Base-by-base conservation (phyloP, 495 filamentous ascomycete genomes). In the Aspergillus indologenus region DNA sequence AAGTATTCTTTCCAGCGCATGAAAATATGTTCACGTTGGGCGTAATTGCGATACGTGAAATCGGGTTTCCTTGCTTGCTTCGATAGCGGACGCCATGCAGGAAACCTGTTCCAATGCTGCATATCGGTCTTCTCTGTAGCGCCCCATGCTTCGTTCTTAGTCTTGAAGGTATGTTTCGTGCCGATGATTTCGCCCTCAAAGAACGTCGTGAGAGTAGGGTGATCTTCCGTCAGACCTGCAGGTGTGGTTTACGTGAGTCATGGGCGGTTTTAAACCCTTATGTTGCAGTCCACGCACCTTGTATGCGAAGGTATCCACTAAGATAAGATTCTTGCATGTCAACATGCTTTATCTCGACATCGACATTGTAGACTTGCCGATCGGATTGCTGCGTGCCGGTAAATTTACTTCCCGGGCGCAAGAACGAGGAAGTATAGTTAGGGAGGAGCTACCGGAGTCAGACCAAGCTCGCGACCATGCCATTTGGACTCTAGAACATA, bases 1-100 rank as follows among this genome's bases (percentile, higher is more conserved):
- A 99, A 99, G 64, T 95, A 90, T 72, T 99, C 95, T 70, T 99
- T 99, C 95, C 95, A 99, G 51, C 95, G 85, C 95, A 99, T 99
- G 71, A 98, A 99, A 19, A 99, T 87, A 69, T 97, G 87, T 64
- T 97, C 92, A 55, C 86, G 81, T 69, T 96, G 88, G 40, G 79
- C 77, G 65, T 81, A 84, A 61, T 87, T 83, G 58, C 84, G 83
- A 61, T 83, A 84, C 20, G 83, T 86, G 62, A 91, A 85, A 66
- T 93, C 87, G n/a, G 83, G 81, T 64, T 87, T 86, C 61, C 87
- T 90, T 15, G 90, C 87, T 63, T 89, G 89, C 66, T 86, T 85
- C 19, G 83, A 83, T 47, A 91, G 82, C 6, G 90, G 91, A 55
- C 87, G 83, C 82, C 92, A 98, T 0, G 91, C 86, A 0, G 85